Conservation (phyloP, 2,329 filamentous ascomycete species). For the Diaporthe nobilis region DNA sequence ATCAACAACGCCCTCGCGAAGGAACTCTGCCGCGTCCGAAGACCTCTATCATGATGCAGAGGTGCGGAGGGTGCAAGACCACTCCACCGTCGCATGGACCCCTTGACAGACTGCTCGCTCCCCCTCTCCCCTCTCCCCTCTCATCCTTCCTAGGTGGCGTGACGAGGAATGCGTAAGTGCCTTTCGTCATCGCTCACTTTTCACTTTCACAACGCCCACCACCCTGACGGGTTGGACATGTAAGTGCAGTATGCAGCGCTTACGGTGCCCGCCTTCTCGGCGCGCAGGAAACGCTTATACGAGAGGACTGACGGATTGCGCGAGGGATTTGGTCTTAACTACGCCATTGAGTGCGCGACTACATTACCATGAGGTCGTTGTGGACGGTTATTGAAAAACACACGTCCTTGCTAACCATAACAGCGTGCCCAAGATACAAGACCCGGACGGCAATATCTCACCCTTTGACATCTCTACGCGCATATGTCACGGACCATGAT, state of each 20-base stretch:
- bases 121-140: background rate
- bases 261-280: background rate
- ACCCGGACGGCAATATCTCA: background rate
- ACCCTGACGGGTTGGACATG: background rate
- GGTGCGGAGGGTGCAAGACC: background rate
- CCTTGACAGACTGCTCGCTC: background rate
- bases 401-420: background rate
- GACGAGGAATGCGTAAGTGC: slow-evolving; percentile 3
- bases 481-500: no score
- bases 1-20: background rate
- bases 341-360: background rate
- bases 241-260: background rate
- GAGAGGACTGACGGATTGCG: background rate
- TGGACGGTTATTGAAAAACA: background rate
- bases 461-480: no score
- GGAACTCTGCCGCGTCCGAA: no score
- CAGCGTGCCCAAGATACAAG: no score
- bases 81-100: background rate
- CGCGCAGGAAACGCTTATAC: background rate
- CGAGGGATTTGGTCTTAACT: background rate
- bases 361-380: background rate
- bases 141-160: background rate
- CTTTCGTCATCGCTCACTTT: background rate
- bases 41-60: background rate
- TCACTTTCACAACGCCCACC: no score